Percentiles rank a stretch among this genome's conserved stretches.
Evolutionary conservation across 192 early-diverging fungal genomes (phyloP).

Genomic region (Umbelopsis sp.): DNA sequence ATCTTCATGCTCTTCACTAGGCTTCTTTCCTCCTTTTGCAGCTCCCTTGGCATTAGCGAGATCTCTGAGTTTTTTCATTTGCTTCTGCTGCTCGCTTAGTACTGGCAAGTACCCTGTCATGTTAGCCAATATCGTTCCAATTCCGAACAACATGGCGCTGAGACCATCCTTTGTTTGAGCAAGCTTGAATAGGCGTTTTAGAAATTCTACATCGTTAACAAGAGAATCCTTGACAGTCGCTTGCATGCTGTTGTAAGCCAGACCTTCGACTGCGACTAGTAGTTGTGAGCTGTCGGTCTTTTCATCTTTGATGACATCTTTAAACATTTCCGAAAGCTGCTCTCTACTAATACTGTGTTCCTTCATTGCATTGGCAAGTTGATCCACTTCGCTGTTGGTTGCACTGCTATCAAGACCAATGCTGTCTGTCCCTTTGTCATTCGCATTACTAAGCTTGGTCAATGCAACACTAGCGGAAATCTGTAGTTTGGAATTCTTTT

Average conservation of each 20-base stretch:
- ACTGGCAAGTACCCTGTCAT: slow-evolving; percentile 69
- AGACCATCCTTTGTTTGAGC: slow-evolving; percentile 42
- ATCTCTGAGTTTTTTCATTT: slow-evolving; percentile 68
- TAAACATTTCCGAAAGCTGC: slow-evolving; percentile 57
- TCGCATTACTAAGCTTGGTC: slow-evolving; percentile 56
- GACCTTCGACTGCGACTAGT: slow-evolving; percentile 71
- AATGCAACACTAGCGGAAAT: slow-evolving; percentile 59
- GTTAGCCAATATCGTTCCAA: slow-evolving; percentile 76
- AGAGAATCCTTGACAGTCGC: slow-evolving; percentile 72
- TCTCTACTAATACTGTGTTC: slow-evolving; percentile 26
- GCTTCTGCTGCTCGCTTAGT: slow-evolving; percentile 78
- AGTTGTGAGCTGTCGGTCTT: slow-evolving; percentile 36
- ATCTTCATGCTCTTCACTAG: slow-evolving; percentile 37
- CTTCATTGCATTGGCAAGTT: slow-evolving; percentile 44
- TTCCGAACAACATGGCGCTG: slow-evolving; percentile 65
- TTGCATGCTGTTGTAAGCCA: slow-evolving; percentile 80
- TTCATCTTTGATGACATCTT: slow-evolving; percentile 46
- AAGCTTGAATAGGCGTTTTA: slow-evolving; percentile 59
- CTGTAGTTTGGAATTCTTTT: slow-evolving; percentile 48
- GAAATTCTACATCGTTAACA: slow-evolving; percentile 52
- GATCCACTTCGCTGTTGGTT: slow-evolving; percentile 22
- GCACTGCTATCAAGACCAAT: slow-evolving; percentile 7
- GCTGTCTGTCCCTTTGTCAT: neutral
- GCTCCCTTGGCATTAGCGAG: slow-evolving; percentile 30
- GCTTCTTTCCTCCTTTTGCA: slow-evolving; percentile 8